Conservation (phyloP, 1,139 yeast genomes). For the Magnusiomyces fungicola region DNA sequence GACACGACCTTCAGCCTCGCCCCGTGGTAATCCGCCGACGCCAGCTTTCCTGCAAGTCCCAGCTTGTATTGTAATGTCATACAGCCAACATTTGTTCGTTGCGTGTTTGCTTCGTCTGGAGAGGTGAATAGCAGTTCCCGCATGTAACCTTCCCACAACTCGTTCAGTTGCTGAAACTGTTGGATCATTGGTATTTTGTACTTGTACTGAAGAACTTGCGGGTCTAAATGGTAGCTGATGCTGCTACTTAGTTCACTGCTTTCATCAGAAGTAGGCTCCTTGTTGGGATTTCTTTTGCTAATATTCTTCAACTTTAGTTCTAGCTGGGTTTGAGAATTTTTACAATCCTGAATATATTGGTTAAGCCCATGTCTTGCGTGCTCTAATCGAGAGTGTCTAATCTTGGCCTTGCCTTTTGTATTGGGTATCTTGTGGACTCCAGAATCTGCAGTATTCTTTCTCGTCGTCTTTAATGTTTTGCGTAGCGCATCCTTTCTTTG, state of each 20-base stretch:
- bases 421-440: not conserved
- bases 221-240: not conserved
- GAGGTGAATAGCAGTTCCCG: slow-evolving; percentile 39
- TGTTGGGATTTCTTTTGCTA: no score
- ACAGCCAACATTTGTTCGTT: not conserved
- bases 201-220: not conserved
- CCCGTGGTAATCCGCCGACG: slow-evolving; percentile 83
- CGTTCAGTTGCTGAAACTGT: slow-evolving; percentile 46
- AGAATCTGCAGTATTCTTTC: not conserved
- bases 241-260: no score
- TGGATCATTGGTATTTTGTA: slow-evolving; percentile 11
- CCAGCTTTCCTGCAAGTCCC: slow-evolving; percentile 39
- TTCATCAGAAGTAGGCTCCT: no score
- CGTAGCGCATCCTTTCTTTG: not conserved
- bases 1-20: slow-evolving; percentile 54
- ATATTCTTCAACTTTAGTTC: not conserved
- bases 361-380: slow-evolving; percentile 43
- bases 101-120: slow-evolving; percentile 16
- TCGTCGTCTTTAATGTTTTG: not conserved
- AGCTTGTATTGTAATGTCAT: slow-evolving; percentile 13
- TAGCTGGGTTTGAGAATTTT: slow-evolving; percentile 35
- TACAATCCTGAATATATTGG: slow-evolving; percentile 36
- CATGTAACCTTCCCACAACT: slow-evolving; percentile 58
- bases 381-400: slow-evolving; percentile 11
- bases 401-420: slow-evolving; percentile 8